Evolutionary conservation across 306 rosid genomes (phyloP).

Genomic region (Trifolium subterraneum): DNA sequence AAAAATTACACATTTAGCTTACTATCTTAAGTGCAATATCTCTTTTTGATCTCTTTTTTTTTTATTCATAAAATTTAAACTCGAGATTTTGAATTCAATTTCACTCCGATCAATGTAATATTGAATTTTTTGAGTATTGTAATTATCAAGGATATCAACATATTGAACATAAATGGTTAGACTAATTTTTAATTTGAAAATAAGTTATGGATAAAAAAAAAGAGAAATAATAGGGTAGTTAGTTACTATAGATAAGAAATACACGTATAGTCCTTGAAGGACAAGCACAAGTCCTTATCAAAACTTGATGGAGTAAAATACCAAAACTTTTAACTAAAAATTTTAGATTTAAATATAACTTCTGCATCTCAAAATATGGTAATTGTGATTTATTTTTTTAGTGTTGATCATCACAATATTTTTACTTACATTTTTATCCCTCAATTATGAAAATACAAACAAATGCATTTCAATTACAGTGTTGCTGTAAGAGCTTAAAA

Average conservation of each 20-base stretch:
- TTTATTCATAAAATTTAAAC: neutral
- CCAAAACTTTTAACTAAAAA: neutral
- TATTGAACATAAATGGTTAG: neutral
- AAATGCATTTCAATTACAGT: neutral
- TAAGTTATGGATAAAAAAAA: constrained; percentile 20
- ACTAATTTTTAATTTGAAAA: constrained; percentile 15
- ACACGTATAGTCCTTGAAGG: constrained; percentile 50
- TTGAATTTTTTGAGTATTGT: neutral
- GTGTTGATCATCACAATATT: neutral
- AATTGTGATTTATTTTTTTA: neutral
- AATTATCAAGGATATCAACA: neutral
- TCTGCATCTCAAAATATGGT: neutral
- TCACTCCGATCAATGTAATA: neutral
- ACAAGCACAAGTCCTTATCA: constrained; percentile 47
- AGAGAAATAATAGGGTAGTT: constrained; percentile 32
- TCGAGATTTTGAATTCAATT: neutral
- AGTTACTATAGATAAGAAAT: constrained; percentile 50
- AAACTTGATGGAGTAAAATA: constrained; percentile 30
- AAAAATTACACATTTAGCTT: neutral
- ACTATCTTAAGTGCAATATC: neutral
- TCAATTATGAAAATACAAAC: neutral
- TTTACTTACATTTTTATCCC: neutral
- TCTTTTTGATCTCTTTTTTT: neutral
- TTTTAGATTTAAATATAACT: neutral
- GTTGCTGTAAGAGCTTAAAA: neutral